Conservation (phyloP, 2,329 filamentous ascomycete genomes). For the Sarocladiaceae sp. region DNA sequence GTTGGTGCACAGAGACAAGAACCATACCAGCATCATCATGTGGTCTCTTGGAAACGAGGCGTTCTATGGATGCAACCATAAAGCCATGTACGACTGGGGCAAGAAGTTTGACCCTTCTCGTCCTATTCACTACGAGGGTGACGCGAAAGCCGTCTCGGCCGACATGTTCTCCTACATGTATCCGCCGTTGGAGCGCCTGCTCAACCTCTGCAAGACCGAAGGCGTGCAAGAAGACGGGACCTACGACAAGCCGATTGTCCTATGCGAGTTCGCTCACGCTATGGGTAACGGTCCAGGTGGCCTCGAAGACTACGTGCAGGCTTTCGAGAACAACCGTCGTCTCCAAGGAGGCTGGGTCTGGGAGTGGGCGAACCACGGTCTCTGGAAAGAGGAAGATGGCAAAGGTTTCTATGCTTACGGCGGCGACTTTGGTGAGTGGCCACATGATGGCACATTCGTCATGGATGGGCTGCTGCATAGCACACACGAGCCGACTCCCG, state of each 20-base stretch:
- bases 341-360: constrained; percentile 63
- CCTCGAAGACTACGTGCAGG: constrained; percentile 60
- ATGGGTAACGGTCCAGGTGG: constrained; percentile 72
- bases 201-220: constrained; percentile 9
- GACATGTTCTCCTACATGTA: constrained; percentile 66
- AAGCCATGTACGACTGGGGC: constrained; percentile 60
- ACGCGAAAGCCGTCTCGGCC: constrained; percentile 48
- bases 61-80: constrained; percentile 62
- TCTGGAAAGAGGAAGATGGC: constrained; percentile 37
- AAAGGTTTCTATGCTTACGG: constrained; percentile 52
- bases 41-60: constrained; percentile 70
- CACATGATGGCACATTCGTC: constrained; percentile 55
- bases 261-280: constrained; percentile 54
- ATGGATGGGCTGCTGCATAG: constrained; percentile 54
- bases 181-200: constrained; percentile 34
- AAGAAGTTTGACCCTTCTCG: constrained; percentile 50
- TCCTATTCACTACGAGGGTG: constrained; percentile 61
- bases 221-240: constrained; percentile 6
- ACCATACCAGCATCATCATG: constrained; percentile 60
- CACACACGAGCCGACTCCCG: constrained; percentile 49
- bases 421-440: constrained; percentile 55
- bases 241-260: constrained; percentile 40
- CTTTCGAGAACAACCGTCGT: constrained; percentile 52
- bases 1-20: constrained; percentile 52
- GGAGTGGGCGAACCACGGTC: constrained; percentile 59